phyloP scores from a whole-genome alignment of 2,329 filamentous ascomycete species.

The Aspergillus sp. region DNA sequence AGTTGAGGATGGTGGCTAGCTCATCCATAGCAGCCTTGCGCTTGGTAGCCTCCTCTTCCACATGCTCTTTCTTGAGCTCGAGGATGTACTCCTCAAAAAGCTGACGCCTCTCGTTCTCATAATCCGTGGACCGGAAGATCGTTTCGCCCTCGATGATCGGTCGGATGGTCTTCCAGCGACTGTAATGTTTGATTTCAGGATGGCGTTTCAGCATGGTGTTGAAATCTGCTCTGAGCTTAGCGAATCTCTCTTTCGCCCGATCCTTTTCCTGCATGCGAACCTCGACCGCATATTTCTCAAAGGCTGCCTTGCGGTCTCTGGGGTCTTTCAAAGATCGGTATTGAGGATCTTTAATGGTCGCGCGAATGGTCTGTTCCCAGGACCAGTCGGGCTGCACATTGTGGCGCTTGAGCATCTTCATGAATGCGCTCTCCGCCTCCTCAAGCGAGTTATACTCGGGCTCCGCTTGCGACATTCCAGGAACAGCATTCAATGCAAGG shows the following conservation, averaged over 20 bases:
- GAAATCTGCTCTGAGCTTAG: constrained; percentile 91
- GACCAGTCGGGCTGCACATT: constrained; percentile 88
- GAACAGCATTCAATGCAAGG: constrained; percentile 34
- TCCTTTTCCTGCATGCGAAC: constrained; percentile 90
- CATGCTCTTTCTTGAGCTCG: constrained; percentile 75
- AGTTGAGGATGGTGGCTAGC: constrained; percentile 72
- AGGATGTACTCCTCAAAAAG: constrained; percentile 92
- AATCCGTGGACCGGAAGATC: constrained; percentile 85
- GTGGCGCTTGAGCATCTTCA: constrained; percentile 80
- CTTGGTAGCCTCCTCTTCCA: constrained; percentile 68
- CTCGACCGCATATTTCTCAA: constrained; percentile 92
- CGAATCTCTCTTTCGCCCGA: constrained; percentile 84
- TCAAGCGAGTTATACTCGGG: constrained; percentile 76
- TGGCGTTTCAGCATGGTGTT: constrained; percentile 94
- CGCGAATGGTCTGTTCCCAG: constrained; percentile 85
- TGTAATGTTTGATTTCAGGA: constrained; percentile 95
- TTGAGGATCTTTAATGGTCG: constrained; percentile 84
- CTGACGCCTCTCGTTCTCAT: constrained; percentile 82
- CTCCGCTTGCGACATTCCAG: constrained; percentile 52
- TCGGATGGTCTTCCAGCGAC: constrained; percentile 92
- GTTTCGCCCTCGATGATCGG: constrained; percentile 94
- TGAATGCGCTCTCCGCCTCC: constrained; percentile 89
- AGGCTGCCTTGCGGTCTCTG: constrained; percentile 82
- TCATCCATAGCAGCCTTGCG: constrained; percentile 83
- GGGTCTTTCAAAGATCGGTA: constrained; percentile 92